Percentiles rank a stretch among this genome's conserved stretches.
Evolutionary conservation across 805 yeast species (phyloP).

Genomic region (Candida ulmi): DNA sequence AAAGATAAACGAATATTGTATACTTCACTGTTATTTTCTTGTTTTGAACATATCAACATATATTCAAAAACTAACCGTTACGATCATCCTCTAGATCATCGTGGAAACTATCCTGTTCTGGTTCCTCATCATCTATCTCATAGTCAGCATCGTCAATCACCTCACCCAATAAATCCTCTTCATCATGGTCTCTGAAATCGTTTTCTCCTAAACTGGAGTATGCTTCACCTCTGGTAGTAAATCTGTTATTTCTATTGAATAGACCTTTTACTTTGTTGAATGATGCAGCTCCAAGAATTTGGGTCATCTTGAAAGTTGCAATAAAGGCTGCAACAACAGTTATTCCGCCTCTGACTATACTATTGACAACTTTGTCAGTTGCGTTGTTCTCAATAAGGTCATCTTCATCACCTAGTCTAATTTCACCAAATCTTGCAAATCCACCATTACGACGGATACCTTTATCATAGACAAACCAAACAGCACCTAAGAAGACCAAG

Average conservation of each 20-base stretch:
- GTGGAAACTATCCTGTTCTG: not conserved
- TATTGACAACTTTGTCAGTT: slow-evolving; percentile 58
- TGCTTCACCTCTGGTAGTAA: slow-evolving; percentile 17
- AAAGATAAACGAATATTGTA: too few species aligned
- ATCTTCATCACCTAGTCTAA: slow-evolving; percentile 75
- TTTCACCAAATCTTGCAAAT: slow-evolving; percentile 69
- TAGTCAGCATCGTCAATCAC: slow-evolving; percentile 20
- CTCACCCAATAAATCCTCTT: slow-evolving; percentile 15
- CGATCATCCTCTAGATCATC: not conserved
- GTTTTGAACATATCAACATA: too few species aligned
- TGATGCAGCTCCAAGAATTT: slow-evolving; percentile 15
- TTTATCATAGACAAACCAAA: slow-evolving; percentile 58
- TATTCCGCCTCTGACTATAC: slow-evolving; percentile 27
- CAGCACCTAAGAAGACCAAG: slow-evolving; percentile 30
- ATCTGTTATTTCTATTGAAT: slow-evolving; percentile 17
- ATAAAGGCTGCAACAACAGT: slow-evolving; percentile 28
- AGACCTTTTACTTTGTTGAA: slow-evolving; percentile 11
- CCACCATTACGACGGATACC: slow-evolving; percentile 74
- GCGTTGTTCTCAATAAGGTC: slow-evolving; percentile 52
- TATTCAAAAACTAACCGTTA: not conserved
- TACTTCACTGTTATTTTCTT: too few species aligned
- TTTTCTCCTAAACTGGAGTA: slow-evolving; percentile 15
- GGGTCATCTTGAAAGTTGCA: slow-evolving; percentile 25
- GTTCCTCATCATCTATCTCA: slow-evolving; percentile 21
- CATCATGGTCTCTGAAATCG: slow-evolving; percentile 20